Evolutionary conservation across 805 yeast genomes (phyloP).

Genomic region (Hanseniaspora opuntiae): DNA sequence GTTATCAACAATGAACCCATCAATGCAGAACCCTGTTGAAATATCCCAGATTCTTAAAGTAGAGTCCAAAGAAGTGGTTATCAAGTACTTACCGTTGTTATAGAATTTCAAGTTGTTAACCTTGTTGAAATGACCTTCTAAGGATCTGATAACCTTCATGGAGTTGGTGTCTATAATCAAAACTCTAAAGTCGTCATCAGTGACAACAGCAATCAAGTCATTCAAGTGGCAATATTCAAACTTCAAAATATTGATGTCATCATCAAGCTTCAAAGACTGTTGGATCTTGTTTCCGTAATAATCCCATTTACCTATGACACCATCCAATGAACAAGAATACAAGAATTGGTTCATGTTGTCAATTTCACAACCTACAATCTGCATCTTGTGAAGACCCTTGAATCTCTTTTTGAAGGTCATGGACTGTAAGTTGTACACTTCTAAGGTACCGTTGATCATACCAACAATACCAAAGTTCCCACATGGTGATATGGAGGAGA

Average conservation of each 20-base stretch:
- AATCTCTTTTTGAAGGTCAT: slow-evolving; percentile 67
- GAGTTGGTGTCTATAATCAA: slow-evolving; percentile 73
- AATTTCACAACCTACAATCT: slow-evolving; percentile 77
- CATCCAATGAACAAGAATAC: slow-evolving; percentile 82
- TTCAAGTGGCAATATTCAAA: slow-evolving; percentile 50
- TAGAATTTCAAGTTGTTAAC: slow-evolving; percentile 80
- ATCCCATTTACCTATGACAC: slow-evolving; percentile 73
- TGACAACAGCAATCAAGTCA: slow-evolving; percentile 69
- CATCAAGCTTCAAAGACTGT: slow-evolving; percentile 52
- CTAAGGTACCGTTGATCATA: slow-evolving; percentile 71
- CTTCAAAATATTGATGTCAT: slow-evolving; percentile 65
- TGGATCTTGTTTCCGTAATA: slow-evolving; percentile 57
- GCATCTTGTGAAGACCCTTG: slow-evolving; percentile 48
- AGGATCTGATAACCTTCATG: slow-evolving; percentile 67
- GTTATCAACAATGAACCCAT: slow-evolving; percentile 63
- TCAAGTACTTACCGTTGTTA: slow-evolving; percentile 91
- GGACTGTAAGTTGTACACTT: slow-evolving; percentile 79
- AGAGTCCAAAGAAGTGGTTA: slow-evolving; percentile 68
- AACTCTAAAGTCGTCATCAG: slow-evolving; percentile 67
- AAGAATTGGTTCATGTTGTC: slow-evolving; percentile 83
- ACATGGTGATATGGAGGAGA: slow-evolving; percentile 75
- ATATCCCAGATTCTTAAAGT: slow-evolving; percentile 94
- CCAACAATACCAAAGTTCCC: slow-evolving; percentile 93
- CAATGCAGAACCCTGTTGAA: slow-evolving; percentile 93
- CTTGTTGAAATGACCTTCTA: slow-evolving; percentile 81